These are phyloP conservation scores for Allium fistulosum DNA, from an alignment of 106 monocot genomes.

Conservation along the genomic window DNA sequence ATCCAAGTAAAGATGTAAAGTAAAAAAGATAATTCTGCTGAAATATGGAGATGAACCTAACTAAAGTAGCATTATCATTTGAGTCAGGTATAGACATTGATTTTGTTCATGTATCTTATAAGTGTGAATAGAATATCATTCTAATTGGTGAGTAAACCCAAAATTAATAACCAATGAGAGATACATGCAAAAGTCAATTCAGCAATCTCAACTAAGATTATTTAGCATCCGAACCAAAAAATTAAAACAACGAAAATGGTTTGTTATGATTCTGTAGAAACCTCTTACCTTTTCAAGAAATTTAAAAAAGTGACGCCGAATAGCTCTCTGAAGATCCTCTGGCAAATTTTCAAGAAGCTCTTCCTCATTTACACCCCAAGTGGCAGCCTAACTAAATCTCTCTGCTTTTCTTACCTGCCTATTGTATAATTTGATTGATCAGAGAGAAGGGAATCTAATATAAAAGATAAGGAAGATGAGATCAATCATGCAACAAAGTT, in stretches of 20 bases:
- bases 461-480: not conserved
- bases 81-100: not conserved
- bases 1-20: not conserved
- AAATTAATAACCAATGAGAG: too few relatives aligned
- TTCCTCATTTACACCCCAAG: constrained; percentile 76
- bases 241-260: not conserved
- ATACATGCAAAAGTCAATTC: too few relatives aligned
- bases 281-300: constrained; percentile 62
- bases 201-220: not conserved
- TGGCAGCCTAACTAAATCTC: constrained; percentile 74
- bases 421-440: not conserved
- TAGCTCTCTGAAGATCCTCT: constrained; percentile 67
- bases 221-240: not conserved
- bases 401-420: constrained; percentile 76
- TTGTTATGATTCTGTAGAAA: not conserved
- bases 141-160: too few relatives aligned
- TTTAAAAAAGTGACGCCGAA: constrained; percentile 66
- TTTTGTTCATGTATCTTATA: not conserved
- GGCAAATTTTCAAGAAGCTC: constrained; percentile 58
- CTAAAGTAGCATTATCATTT: not conserved
- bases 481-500: not conserved
- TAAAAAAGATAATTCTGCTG: not conserved
- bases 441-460: not conserved
- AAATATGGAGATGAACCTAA: not conserved
- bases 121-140: not conserved